Percentiles rank a stretch among this genome's conserved stretches.
These are phyloP conservation scores for Polychytrium aggregatum DNA, from an alignment of 192 early-diverging fungal genomes.

Conservation along the genomic window DNA sequence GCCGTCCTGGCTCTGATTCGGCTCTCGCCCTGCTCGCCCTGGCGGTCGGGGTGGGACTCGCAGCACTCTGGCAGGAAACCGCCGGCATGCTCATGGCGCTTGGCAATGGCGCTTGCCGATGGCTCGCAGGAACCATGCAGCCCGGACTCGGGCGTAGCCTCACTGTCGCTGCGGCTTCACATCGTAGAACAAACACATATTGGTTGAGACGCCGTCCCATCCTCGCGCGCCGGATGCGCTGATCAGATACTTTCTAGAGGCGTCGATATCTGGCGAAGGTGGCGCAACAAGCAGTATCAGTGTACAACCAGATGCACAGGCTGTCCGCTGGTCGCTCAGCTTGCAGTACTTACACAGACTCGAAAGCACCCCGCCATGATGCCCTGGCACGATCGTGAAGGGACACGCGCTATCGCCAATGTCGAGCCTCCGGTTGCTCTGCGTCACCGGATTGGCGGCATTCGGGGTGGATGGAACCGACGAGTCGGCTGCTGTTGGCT, in stretches of 20 bases:
- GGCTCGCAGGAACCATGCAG: too few species aligned
- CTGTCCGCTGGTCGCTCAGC: background rate
- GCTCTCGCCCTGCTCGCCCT: too few species aligned
- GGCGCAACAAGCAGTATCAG: background rate
- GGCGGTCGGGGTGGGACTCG: too few species aligned
- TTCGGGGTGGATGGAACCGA: conserved; percentile 23
- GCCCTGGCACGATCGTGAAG: conserved; percentile 89
- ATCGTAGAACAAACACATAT: conserved; percentile 76
- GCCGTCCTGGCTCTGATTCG: too few species aligned
- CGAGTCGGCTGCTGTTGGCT: background rate
- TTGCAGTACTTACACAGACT: conserved; percentile 42
- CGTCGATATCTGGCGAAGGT: conserved; percentile 52
- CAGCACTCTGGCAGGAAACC: too few species aligned
- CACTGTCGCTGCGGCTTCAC: too few species aligned
- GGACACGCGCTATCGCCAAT: conserved; percentile 22
- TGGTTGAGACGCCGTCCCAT: conserved; percentile 86
- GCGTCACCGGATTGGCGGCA: conserved; percentile 5
- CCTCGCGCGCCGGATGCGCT: conserved; percentile 87
- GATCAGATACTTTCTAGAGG: conserved; percentile 68
- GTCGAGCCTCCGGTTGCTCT: too few species aligned
- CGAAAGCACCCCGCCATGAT: conserved; percentile 80
- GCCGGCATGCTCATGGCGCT: too few species aligned
- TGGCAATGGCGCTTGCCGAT: too few species aligned
- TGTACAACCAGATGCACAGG: background rate
- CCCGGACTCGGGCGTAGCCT: too few species aligned